Evolutionary conservation across 1,139 yeast species (phyloP), one percentile per base, ranked within the genome.

Genomic region (Saccharomyces hybrid): DNA sequence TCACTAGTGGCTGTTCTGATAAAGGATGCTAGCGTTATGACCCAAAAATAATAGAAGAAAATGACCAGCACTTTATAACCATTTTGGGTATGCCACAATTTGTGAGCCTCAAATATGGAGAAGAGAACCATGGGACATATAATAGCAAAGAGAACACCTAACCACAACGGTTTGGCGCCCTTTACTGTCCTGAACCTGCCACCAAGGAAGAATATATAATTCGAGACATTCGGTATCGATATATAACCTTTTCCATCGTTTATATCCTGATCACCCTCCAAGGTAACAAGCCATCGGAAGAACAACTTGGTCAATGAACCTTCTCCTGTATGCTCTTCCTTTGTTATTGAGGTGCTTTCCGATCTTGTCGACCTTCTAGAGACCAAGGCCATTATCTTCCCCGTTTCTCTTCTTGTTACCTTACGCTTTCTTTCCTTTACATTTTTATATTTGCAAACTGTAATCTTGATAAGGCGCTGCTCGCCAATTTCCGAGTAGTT

Each of bases 51-150:
- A 16, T 78, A 69, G 60, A 83, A 83, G 1, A 83, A 54, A 0
- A 86, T 72, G 6, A 83, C 84, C 13, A 79, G 66, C 0, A 82
- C 80, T 0, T 88, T 88, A 49, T 81, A 77, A 2, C 82, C 68
- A 50, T 80, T 61, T 49, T 73, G 46, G 6, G 57, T 55, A 31
- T 49, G 48, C 67, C 68, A 62, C 28, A 66, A 51, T 50, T 55
- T 48, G 32, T 53, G 49, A 4, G 65, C 55, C 64, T 79, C 80
- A 59, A 77, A 78, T 1, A 78, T 69, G 2, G 76, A 69, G 58
- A 74, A 81, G 4, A 87, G 65, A 1, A 85, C 77, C 1, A 77
- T 77, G 0, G 87, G 82, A 0, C 76, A 60, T 0, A 82, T 51
- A 0, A 80, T 64, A 1, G 72, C 46, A 0, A 69, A 51, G 0